phyloP scores from a whole-genome alignment of 2,329 filamentous ascomycete species.

The Thielaviopsis musarum region DNA sequence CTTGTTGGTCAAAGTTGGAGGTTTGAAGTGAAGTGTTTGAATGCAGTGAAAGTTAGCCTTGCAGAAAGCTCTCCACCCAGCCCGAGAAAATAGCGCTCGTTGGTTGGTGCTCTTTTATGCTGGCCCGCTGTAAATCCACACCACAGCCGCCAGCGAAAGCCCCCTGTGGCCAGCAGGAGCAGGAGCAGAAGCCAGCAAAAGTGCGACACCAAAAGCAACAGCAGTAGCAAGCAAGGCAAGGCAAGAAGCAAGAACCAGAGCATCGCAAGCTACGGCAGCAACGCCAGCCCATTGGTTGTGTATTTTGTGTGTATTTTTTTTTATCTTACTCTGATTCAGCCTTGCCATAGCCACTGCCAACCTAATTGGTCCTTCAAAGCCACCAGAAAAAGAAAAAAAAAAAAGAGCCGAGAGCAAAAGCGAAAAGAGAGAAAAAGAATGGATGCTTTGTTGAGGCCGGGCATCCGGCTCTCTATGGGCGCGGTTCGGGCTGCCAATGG shows the following conservation, averaged over 20 bases:
- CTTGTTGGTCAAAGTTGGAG: too few species aligned
- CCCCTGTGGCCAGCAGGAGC: not conserved
- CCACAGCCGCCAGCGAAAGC: not conserved
- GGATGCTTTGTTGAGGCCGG: slow-evolving; percentile 9
- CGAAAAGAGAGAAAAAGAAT: not conserved
- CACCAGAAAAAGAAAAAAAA: not conserved
- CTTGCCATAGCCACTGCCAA: not conserved
- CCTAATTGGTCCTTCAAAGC: not conserved
- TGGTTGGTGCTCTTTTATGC: too few species aligned
- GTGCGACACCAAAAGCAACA: not conserved
- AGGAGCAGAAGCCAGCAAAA: not conserved
- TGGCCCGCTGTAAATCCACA: not conserved
- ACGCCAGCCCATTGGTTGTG: not conserved
- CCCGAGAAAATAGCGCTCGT: too few species aligned
- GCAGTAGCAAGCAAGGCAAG: not conserved
- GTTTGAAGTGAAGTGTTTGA: too few species aligned
- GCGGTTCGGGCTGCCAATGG: slow-evolving; percentile 7
- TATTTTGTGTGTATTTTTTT: not conserved
- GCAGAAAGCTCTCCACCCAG: too few species aligned
- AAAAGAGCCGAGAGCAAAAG: not conserved
- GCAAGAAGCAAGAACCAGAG: not conserved
- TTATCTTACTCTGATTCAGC: not conserved
- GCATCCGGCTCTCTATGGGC: slow-evolving; percentile 6
- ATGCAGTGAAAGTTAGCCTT: too few species aligned
- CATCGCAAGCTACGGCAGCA: not conserved